Conservation (phyloP, 2,329 filamentous ascomycete genomes). For the Fusarium sp. region DNA sequence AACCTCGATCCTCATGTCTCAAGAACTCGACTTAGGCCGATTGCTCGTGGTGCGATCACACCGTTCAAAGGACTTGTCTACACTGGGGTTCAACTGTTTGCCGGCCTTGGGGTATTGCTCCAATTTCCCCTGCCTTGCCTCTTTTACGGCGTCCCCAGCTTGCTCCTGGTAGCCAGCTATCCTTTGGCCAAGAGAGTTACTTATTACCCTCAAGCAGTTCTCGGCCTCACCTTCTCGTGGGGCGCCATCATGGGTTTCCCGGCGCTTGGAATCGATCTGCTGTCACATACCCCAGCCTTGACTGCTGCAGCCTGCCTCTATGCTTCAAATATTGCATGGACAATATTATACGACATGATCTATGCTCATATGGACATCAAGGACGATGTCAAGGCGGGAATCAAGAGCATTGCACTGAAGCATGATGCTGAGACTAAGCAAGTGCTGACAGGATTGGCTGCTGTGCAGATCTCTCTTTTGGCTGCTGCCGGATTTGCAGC, state of each 20-base stretch:
- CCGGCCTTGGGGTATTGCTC: constrained; percentile 77
- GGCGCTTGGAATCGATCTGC: constrained; percentile 80
- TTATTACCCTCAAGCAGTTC: constrained; percentile 85
- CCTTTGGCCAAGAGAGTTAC: constrained; percentile 87
- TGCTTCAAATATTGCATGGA: constrained; percentile 84
- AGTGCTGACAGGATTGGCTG: constrained; percentile 76
- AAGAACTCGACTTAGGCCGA: constrained; percentile 80
- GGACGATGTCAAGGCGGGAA: constrained; percentile 85
- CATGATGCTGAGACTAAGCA: constrained; percentile 82
- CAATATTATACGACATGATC: constrained; percentile 89
- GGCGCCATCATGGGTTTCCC: constrained; percentile 90
- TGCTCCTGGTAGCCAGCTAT: constrained; percentile 78
- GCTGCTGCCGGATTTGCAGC: constrained; percentile 73
- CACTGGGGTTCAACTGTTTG: constrained; percentile 77
- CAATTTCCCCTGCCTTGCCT: constrained; percentile 81
- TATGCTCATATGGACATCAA: constrained; percentile 93
- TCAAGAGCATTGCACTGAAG: constrained; percentile 86
- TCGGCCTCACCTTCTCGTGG: constrained; percentile 89
- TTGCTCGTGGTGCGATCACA: constrained; percentile 80
- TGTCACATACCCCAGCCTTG: constrained; percentile 70
- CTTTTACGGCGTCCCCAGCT: constrained; percentile 79
- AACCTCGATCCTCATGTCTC: constrained; percentile 84
- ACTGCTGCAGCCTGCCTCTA: constrained; percentile 77
- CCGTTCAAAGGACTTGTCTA: constrained; percentile 78
- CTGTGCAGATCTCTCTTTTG: constrained; percentile 74